phyloP scores from a whole-genome alignment of 2,329 filamentous ascomycete genomes.

The Berkeleyomyces rouxiae region DNA sequence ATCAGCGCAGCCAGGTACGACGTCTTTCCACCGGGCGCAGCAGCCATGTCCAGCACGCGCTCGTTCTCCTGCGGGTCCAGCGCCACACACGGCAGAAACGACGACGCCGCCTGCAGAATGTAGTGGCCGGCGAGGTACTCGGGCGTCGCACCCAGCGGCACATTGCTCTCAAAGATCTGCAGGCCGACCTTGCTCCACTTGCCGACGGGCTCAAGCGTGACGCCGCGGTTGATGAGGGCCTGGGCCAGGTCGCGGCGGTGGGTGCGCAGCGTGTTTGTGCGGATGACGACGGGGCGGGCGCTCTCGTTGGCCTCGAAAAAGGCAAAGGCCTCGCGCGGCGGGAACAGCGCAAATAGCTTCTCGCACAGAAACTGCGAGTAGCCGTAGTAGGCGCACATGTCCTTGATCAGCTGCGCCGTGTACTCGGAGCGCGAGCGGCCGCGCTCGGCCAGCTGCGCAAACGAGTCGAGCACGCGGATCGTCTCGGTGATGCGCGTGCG shows the following conservation, averaged over 20 bases:
- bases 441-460: conserved; percentile 63
- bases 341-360: conserved; percentile 86
- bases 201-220: conserved; percentile 88
- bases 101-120: conserved; percentile 90
- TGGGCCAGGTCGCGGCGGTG: conserved; percentile 70
- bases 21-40: conserved; percentile 89
- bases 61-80: conserved; percentile 87
- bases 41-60: conserved; percentile 82
- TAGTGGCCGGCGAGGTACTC: conserved; percentile 97
- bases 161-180: conserved; percentile 81
- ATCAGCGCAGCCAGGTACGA: conserved; percentile 93
- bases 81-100: conserved; percentile 95
- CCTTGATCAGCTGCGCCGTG: conserved; percentile 67
- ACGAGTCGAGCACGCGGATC: conserved; percentile 78
- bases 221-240: conserved; percentile 85
- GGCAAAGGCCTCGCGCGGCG: conserved; percentile 82
- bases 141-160: conserved; percentile 79
- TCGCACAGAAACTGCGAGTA: conserved; percentile 91
- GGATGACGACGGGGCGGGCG: conserved; percentile 80
- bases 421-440: conserved; percentile 78
- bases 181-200: conserved; percentile 98
- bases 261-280: conserved; percentile 83
- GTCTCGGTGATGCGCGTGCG: conserved; percentile 83
- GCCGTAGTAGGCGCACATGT: conserved; percentile 92
- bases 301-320: conserved; percentile 99